phyloP scores from a whole-genome alignment of 2,329 filamentous ascomycete species.

The Lachnellula cervina region DNA sequence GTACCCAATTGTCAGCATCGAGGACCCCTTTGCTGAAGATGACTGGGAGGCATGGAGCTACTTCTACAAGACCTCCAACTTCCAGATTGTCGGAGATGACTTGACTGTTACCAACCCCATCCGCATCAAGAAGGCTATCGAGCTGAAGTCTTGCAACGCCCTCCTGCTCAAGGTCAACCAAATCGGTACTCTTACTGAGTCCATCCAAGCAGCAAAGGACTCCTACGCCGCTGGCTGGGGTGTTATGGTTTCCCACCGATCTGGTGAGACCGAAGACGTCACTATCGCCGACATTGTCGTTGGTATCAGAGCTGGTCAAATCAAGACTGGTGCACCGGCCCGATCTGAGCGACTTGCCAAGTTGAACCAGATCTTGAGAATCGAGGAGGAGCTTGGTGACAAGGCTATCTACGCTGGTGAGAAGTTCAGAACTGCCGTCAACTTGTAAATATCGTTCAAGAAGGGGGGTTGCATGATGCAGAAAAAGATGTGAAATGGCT shows the following conservation, averaged over 20 bases:
- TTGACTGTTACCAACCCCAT: conserved; percentile 98
- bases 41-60: conserved; percentile 99
- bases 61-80: conserved; percentile 98
- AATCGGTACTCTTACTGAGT: conserved; percentile 98
- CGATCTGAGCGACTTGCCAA: conserved; percentile 98
- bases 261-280: conserved; percentile 98
- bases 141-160: conserved; percentile 97
- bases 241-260: conserved; percentile 99
- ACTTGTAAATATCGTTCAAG: conserved; percentile 56
- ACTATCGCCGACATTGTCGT: conserved; percentile 98
- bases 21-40: conserved; percentile 98
- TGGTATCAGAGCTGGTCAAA: conserved; percentile 92
- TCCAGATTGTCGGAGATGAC: conserved; percentile 98
- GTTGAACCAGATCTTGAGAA: conserved; percentile 99
- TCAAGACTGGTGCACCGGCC: conserved; percentile 96
- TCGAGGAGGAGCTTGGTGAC: conserved; percentile 95
- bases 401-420: conserved; percentile 87
- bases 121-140: conserved; percentile 99
- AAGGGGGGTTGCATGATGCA: background rate
- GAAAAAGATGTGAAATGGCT: conserved; percentile 1
- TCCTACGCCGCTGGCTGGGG: conserved; percentile 94
- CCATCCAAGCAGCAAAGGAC: conserved; percentile 98
- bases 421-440: conserved; percentile 88
- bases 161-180: conserved; percentile 99
- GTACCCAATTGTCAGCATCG: conserved; percentile 98